Evolutionary conservation across 176 grass and related monocot genomes (phyloP), one percentile per base, ranked within the genome.

Genomic region (Rhynchospora tenuis): DNA sequence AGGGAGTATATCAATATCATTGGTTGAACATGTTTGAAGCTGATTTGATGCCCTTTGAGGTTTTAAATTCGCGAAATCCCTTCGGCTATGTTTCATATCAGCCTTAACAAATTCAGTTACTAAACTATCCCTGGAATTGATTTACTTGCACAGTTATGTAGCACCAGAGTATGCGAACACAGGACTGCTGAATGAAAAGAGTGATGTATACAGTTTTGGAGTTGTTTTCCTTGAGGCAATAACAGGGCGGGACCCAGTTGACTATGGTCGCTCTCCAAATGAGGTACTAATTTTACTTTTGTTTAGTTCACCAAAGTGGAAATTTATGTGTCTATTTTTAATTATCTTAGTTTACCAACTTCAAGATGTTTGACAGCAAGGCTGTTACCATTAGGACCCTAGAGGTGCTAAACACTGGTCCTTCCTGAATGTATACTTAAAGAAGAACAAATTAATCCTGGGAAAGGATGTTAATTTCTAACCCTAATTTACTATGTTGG

Each of bases 151-250:
- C 89, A 98, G 95, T 22, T 98, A 98, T 84, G 95, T 98, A 1
- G 95, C 95, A 0, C 95, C 92, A 27, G 95, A 97, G 80, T 97
- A 97, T 94, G 95, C 95, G 85, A 94, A 98, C 63, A 94, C 90
- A 54, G 95, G 95, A 63, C 92, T 98, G 82, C 55, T 98, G 82
- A 98, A 98, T 84, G 95, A 98, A 86, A 98, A 98, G 87, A 98
- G 95, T 80, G 95, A 98, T n/a, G 86, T 98, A 15, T 98, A 98
- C 59, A 98, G 95, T 83, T 98, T 98, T 83, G 95, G 95, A 67
- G 95, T 98, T 79, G 89, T 98, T 89, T 84, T 98, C 63, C 87
- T 98, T 64, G 95, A 98, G 88, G 95, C 91, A 86, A 98, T 98
- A 86, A 98, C 95, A 27, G 95, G 95, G 66, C 90, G 95, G 90